These are phyloP conservation scores for Lippia alba DNA, from an alignment of 305 asterid genomes.

Conservation along the genomic window DNA sequence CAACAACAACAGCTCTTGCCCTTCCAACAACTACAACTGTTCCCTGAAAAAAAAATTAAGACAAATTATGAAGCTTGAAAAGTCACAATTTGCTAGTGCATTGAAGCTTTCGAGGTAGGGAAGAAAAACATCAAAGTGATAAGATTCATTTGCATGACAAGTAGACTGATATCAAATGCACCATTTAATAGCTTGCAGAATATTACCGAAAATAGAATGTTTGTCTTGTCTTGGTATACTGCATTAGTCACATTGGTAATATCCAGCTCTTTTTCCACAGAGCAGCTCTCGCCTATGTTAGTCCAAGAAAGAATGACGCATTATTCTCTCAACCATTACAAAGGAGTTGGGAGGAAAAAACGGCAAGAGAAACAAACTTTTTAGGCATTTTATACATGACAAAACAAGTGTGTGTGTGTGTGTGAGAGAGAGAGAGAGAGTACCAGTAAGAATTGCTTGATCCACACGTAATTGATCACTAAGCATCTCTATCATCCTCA, in stretches of 20 bases:
- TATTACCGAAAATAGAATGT: conserved; percentile 92
- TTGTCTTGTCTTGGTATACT: conserved; percentile 98
- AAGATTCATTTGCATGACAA: conserved; percentile 10
- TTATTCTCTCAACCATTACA: conserved; percentile 12
- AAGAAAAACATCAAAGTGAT: conserved; percentile 11
- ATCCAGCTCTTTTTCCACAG: conserved; percentile 93
- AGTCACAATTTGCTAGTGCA: conserved; percentile 23
- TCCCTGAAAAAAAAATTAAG: conserved; percentile 65
- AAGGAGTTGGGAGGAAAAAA: neutral
- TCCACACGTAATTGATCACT: conserved; percentile 92
- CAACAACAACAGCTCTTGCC: conserved; percentile 90
- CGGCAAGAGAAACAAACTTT: neutral
- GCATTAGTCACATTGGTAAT: conserved; percentile 78
- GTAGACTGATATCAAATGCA: conserved; percentile 33
- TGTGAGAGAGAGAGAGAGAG: conserved; percentile 27
- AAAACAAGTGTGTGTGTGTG: too few relatives aligned
- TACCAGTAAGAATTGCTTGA: conserved; percentile 98
- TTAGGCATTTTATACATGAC: too few relatives aligned
- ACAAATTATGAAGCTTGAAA: conserved; percentile 20
- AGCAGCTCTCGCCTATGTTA: conserved; percentile 91
- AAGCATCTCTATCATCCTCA: conserved; percentile 95
- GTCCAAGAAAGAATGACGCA: conserved; percentile 36
- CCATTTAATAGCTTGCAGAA: conserved; percentile 37
- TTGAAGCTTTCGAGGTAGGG: conserved; percentile 18
- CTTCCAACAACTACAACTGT: conserved; percentile 95